These are phyloP conservation scores for Aspergillus sp. DNA, from an alignment of 2,329 filamentous ascomycete species.

Conservation along the genomic window DNA sequence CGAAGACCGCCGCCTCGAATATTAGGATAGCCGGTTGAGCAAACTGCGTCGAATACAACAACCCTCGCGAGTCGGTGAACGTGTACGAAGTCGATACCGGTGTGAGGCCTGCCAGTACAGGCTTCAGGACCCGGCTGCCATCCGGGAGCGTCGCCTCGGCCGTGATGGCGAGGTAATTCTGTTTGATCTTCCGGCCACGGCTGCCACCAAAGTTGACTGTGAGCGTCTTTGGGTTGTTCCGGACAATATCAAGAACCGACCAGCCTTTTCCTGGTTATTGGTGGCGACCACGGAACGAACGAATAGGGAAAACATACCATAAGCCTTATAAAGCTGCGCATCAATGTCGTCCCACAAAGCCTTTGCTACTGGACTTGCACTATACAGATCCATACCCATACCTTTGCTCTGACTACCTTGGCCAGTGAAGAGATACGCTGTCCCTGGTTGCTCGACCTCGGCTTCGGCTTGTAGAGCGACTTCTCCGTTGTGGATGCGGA, in stretches of 20 bases:
- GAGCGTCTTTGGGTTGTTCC: slow-evolving; percentile 96
- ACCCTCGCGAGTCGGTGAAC: slow-evolving; percentile 87
- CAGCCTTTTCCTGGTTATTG: slow-evolving; percentile 48
- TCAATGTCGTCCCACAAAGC: slow-evolving; percentile 95
- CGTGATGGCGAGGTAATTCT: slow-evolving; percentile 94
- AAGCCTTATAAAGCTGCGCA: slow-evolving; percentile 88
- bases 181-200: slow-evolving; percentile 88
- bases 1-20: slow-evolving; percentile 98
- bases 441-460: slow-evolving; percentile 92
- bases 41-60: slow-evolving; percentile 94
- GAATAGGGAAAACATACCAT: slow-evolving; percentile 54
- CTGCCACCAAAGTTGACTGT: slow-evolving; percentile 96
- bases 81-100: slow-evolving; percentile 90
- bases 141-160: slow-evolving; percentile 11
- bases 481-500: slow-evolving; percentile 87
- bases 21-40: slow-evolving; percentile 92
- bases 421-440: slow-evolving; percentile 93
- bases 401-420: slow-evolving; percentile 97
- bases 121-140: slow-evolving; percentile 79
- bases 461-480: slow-evolving; percentile 91
- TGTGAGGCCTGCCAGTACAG: slow-evolving; percentile 84
- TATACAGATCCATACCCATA: slow-evolving; percentile 98
- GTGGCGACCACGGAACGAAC: too few species aligned
- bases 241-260: slow-evolving; percentile 94
- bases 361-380: slow-evolving; percentile 83